These are phyloP conservation scores for Pythium phragmiticola DNA, from an alignment of 352 stramenopile genomes.

Conservation along the genomic window DNA sequence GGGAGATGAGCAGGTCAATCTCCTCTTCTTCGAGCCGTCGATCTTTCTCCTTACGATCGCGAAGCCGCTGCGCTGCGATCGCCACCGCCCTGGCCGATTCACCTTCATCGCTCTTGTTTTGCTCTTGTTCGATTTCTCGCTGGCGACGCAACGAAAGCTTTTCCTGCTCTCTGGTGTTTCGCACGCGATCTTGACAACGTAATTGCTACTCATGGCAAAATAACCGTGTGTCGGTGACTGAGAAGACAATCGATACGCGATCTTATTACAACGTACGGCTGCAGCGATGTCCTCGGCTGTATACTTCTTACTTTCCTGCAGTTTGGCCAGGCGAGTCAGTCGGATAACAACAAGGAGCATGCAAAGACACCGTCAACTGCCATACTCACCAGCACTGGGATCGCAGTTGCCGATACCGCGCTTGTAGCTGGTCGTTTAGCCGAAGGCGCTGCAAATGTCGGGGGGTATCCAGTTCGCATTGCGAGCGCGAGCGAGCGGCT, in stretches of 20 bases:
- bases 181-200: slow-evolving; percentile 51
- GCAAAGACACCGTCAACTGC: not conserved
- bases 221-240: not conserved
- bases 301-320: slow-evolving; percentile 22
- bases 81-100: slow-evolving; percentile 34
- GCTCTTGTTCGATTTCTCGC: slow-evolving; percentile 34
- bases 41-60: slow-evolving; percentile 45
- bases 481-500: slow-evolving; percentile 47
- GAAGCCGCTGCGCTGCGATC: slow-evolving; percentile 45
- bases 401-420: not conserved
- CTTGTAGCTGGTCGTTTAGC: slow-evolving; percentile 8
- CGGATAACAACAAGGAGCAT: not conserved
- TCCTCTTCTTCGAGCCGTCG: slow-evolving; percentile 47
- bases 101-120: slow-evolving; percentile 32
- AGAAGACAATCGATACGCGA: not conserved
- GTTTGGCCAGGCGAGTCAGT: not conserved
- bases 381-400: not conserved
- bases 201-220: slow-evolving; percentile 32
- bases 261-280: slow-evolving; percentile 16
- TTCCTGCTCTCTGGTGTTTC: slow-evolving; percentile 42
- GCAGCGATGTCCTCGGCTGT: slow-evolving; percentile 21
- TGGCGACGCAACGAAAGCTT: slow-evolving; percentile 19
- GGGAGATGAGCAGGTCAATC: slow-evolving; percentile 57
- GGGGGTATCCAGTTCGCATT: slow-evolving; percentile 44
- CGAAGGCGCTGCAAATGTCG: slow-evolving; percentile 26